These are phyloP conservation scores for Phialocephala subalpina DNA, from an alignment of 2,329 filamentous ascomycete genomes.

Conservation along the genomic window DNA sequence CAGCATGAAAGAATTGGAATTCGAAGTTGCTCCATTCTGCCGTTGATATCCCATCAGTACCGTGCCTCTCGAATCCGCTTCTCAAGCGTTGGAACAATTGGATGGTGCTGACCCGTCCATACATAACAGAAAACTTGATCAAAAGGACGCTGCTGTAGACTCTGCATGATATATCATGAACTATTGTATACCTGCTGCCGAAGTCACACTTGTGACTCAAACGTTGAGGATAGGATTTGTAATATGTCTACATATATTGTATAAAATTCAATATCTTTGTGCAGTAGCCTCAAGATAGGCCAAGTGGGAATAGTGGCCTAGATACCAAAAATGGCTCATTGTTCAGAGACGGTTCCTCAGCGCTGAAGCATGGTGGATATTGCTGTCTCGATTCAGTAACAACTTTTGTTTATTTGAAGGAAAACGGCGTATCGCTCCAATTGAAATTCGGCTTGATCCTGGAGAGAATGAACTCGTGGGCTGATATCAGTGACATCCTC, in stretches of 20 bases:
- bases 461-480: background rate
- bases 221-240: constrained; percentile 1
- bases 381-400: background rate
- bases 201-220: background rate
- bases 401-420: background rate
- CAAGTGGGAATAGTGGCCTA: background rate
- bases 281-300: background rate
- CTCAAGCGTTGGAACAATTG: background rate
- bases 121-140: background rate
- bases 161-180: background rate
- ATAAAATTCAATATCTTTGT: constrained; percentile 1
- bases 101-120: background rate
- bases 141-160: background rate
- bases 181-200: background rate
- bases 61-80: background rate
- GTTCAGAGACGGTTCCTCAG: background rate
- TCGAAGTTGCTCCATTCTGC: background rate
- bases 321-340: background rate
- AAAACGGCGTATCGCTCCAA: background rate
- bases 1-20: background rate
- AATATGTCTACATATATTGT: constrained; percentile 1
- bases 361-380: background rate
- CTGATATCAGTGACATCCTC: constrained; percentile 3
- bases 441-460: background rate
- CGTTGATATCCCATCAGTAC: background rate